Evolutionary conservation across 495 filamentous ascomycete genomes (phyloP), one percentile per base, ranked within the genome.

Genomic region (Acidiella bohemica): DNA sequence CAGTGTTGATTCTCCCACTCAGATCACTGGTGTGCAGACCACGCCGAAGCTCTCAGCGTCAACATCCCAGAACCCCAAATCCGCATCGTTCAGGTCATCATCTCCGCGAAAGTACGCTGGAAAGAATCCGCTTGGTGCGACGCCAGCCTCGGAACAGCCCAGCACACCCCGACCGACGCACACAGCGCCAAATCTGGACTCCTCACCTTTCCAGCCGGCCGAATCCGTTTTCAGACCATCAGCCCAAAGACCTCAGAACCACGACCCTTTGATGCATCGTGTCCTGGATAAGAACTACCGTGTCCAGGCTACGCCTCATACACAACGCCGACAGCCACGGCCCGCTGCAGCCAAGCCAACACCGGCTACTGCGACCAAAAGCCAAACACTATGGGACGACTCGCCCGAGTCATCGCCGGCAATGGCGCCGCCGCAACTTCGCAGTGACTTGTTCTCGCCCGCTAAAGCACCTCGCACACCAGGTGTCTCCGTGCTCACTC

Each of bases 221-320:
- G 41, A 59, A 21, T 51, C 57, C 5, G 41, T 55, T 4, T 46
- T 48, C 22, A 36, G 33, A n/a, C 37, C 51, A 6, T 47, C 49
- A 4, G 28, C 46, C 10, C 33, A 44, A 22, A n/a, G n/a, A n/a
- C 32, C 39, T 41, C 46, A 44, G 65, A 61, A 58, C 39, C 55
- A 64, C 17, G 84, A 93, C 55, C 74, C 78, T 1, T 68, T 97
- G 5, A 66, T 97, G 9, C 90, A 97, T 56, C 80, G 80, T 42
- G 67, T 96, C 25, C 73, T 84, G 6, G 84, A 95, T 63, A 94
- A 90, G 56, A 95, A 80, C 30, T 97, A 92, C 60, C 81, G 92
- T 21, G 63, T 97, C 1, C 81, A 85, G 63, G 86, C 90, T 10
- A 97, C 90, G 7, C 92, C 90, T 0, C 76, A 83, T 36, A 81